Evolutionary conservation across 2,329 filamentous ascomycete genomes (phyloP).

Genomic region (Geosmithia putterillii): DNA sequence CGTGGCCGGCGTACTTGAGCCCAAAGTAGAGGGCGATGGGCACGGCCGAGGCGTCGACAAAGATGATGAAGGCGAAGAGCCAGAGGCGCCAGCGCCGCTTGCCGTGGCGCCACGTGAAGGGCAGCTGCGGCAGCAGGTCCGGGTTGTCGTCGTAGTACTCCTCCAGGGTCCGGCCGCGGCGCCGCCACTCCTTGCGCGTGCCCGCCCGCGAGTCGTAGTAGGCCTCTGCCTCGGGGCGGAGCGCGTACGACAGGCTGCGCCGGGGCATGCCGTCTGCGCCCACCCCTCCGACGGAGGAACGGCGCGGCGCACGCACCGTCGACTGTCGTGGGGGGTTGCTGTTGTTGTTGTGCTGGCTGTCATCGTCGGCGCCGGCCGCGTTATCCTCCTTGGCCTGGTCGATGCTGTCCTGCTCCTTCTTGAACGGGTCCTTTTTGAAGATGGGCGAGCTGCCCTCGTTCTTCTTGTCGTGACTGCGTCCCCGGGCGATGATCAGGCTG

Average conservation of each 20-base stretch:
- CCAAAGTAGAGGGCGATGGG: conserved; percentile 41
- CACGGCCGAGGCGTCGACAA: conserved; percentile 28
- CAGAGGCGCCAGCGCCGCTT: conserved; percentile 28
- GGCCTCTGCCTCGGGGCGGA: conserved; percentile 17
- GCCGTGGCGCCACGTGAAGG: conserved; percentile 27
- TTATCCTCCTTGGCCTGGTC: background rate
- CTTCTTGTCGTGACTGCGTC: background rate
- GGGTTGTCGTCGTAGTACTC: conserved; percentile 27
- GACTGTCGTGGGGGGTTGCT: conserved; percentile 2
- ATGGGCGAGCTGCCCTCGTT: background rate
- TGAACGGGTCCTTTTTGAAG: too few species aligned
- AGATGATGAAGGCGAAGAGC: conserved; percentile 32
- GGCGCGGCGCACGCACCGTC: too few species aligned
- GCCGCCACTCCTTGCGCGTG: conserved; percentile 18
- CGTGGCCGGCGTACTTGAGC: conserved; percentile 26
- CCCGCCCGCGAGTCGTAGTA: conserved; percentile 28
- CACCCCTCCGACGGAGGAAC: too few species aligned
- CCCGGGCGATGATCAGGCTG: background rate
- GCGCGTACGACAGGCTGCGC: conserved; percentile 21
- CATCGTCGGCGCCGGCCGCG: background rate
- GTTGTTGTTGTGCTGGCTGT: conserved; percentile 5
- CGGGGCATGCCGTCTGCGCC: conserved; percentile 9
- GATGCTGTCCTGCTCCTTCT: background rate
- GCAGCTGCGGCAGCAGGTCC: conserved; percentile 22
- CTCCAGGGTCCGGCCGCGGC: conserved; percentile 20